Evolutionary conservation across 306 rosid genomes (phyloP), one percentile per base, ranked within the genome.

Genomic region (Albizia julibrissin): DNA sequence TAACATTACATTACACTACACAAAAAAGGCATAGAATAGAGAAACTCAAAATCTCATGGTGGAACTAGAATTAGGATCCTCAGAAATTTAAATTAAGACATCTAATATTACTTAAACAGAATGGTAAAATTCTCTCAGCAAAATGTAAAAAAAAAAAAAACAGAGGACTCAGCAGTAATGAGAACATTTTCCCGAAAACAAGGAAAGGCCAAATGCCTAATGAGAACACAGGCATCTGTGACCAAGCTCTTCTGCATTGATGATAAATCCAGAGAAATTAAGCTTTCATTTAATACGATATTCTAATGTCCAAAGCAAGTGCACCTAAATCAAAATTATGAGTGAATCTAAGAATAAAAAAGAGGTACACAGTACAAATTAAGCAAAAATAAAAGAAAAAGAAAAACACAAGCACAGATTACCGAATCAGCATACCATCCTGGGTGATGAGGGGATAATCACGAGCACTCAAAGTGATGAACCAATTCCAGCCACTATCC

Each of bases 401-500:
- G 12, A 18, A 77, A 2, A 67, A 70, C 82, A 24, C 61, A 69
- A 79, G 50, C 58, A 74, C 56, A 74, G 79, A 59, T 80, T 72
- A 79, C 65, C 74, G 21, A 90, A 86, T 16, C 74, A 69, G 80
- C 95, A 68, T 93, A 95, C 99, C 99, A 79, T 95, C 99, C 91
- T 89, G 99, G 68, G 99, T 91, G 42, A 93, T 86, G 66, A 95
- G 92, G 49, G 99, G 99, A 69, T 95, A 95, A 83, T 95, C 99
- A 79, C 37, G 72, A 3, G 98, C 98, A 78, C 90, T 95, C 92
- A 95, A 86, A 72, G 94, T 88, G 43, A 95, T 74, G 69, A 95
- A 92, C 99, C 99, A 93, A 80, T 91, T 89, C 99, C 99, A 95
- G 3, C 93, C 94, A 81, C 84, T 42, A 79, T 95, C 98, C 79